Base-by-base conservation (phyloP, 495 filamentous ascomycete species). In the Penicillium macrosclerotiorum region DNA sequence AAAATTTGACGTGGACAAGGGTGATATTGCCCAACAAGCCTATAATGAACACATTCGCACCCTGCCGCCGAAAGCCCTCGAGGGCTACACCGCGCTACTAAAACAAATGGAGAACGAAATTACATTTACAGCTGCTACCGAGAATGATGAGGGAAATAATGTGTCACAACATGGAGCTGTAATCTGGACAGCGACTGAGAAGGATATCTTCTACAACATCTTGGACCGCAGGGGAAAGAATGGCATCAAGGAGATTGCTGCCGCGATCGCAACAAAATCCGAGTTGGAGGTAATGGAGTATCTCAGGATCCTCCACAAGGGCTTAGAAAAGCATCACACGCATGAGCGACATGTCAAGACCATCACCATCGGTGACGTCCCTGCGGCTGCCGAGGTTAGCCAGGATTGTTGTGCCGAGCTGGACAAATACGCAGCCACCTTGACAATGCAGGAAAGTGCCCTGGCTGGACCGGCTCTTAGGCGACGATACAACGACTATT, bases 341-440 rank as follows among this genome's bases (percentile, higher is more conserved):
- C 37, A 49, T 17, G 45, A 53, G n/a, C 17, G 44, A 45, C 49
- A 57, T 45, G 26, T 44, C 35, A 52, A 50, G 42, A 49, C 57
- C 12, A 35, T 68, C 41, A 45, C 62, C 29, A 27, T 62, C 55
- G 52, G 43, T 44, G 47, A 89, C 34, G 55, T 90, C 1, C 81
- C 89, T 1, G 83, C 88, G 18, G 91, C 92, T 0, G 42, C 78
- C 3, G 88, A 96, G 55, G 60, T 96, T 17, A 81, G 80, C 43
- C 63, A 73, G n/a, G 72, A 81, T 43, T 86, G 85, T 52, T 79
- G 75, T 44, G 63, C 62, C 2, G 72, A 76, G n/a, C 74, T 96
- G 2, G 87, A 95, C 39, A 59, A 70, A 31, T 79, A 83, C 20
- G 89, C 82, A 0, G 81, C 88, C 46, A 64, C 68, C 8, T 47